Conservation (phyloP, 2,329 filamentous ascomycete species). For the Purpureocillium lavendulum region DNA sequence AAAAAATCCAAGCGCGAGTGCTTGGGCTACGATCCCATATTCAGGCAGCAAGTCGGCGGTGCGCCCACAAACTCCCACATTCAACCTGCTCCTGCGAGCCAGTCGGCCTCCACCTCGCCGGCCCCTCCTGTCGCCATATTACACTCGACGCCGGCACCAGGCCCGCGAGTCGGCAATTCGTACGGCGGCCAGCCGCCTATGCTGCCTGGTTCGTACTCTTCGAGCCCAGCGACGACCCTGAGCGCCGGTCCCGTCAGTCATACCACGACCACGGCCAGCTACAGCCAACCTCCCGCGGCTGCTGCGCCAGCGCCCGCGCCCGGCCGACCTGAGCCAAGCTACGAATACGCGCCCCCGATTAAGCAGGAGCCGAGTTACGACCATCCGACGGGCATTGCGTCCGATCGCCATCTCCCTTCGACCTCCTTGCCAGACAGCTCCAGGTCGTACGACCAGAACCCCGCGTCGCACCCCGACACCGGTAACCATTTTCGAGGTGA, state of each 20-base stretch:
- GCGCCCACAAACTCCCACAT: constrained; percentile 62
- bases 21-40: constrained; percentile 79
- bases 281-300: constrained; percentile 22
- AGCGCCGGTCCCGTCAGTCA: constrained; percentile 1
- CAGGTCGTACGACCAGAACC: constrained; percentile 18
- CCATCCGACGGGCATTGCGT: constrained; percentile 54
- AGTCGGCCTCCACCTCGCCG: constrained; percentile 25
- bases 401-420: constrained; percentile 40
- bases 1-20: constrained; percentile 84
- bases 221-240: constrained; percentile 20
- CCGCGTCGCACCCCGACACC: constrained; percentile 14
- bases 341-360: constrained; percentile 25
- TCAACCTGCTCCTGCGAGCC: constrained; percentile 21
- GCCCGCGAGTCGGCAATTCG: constrained; percentile 24
- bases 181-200: constrained; percentile 38
- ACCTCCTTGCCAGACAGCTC: constrained; percentile 13
- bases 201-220: constrained; percentile 32
- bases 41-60: constrained; percentile 60
- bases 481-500: constrained; percentile 42
- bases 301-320: constrained; percentile 6
- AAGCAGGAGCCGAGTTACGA: constrained; percentile 35
- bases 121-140: constrained; percentile 11
- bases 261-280: constrained; percentile 16
- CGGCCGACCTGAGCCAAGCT: constrained; percentile 27
- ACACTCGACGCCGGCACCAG: constrained; percentile 13